Base-by-base conservation (phyloP, 2,329 filamentous ascomycete species). In the Calonectria naviculata region DNA sequence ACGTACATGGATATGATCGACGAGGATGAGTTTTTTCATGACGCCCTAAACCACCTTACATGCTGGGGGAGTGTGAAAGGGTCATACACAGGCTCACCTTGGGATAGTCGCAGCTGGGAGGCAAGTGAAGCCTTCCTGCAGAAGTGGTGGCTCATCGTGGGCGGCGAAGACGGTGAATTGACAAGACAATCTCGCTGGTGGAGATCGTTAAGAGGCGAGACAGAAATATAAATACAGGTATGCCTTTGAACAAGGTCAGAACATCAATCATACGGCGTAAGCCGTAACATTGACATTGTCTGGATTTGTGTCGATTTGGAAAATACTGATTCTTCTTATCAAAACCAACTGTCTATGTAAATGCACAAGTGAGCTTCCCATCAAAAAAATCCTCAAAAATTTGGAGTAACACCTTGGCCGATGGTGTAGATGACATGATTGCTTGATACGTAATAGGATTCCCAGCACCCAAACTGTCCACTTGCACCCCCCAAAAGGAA, bases 61-160 rank as follows among this genome's bases (percentile, higher is more conserved):
- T 80, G 79, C 24, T 80, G 79, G 79, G 79, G 79, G 17, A 67
- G 76, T 13, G 68, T 76, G 4, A 65, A 68, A 8, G 79, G 75
- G 2, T 74, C 75, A 5, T 73, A 74, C n/a, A 77, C 76, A 5
- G 78, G 78, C 34, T 75, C 76, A 24, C 78, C 79, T 9, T 80
- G 79, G 79, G 79, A 80, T 31, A 68, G 72, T 10, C 77, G 79
- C 41, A 80, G 77, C 21, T 80, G 79, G 79, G 79, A 80, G 47
- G 79, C 77, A 9, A 78, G 70, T 6, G 77, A 78, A n/a, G 66
- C 72, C 44, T 80, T 80, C 47, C 60, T 80, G 54, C 70, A 76
- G 41, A 80, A 79, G 65, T 80, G 78, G 78, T 75, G 73, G 69
- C 65, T 73, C 21, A 70, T 80, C 10, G 75, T 80, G 29, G 79